phyloP scores from a whole-genome alignment of 352 stramenopile species.

The Globisporangium echinulatum region DNA sequence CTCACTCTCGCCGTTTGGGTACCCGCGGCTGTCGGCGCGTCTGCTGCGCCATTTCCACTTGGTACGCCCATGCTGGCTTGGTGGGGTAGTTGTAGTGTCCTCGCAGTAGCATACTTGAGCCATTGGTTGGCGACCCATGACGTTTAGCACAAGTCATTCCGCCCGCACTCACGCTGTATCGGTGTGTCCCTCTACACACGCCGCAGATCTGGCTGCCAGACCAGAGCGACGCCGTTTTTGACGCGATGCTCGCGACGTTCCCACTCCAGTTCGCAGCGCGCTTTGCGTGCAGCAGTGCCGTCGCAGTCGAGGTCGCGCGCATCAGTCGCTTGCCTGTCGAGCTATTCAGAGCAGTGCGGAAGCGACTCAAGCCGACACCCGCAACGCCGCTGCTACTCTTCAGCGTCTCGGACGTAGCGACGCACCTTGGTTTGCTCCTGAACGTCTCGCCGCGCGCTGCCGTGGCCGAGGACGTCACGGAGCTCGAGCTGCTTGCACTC shows the following conservation, averaged over 20 bases:
- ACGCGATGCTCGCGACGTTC: slow-evolving; percentile 34
- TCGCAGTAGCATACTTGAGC: not conserved
- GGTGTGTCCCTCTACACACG: not conserved
- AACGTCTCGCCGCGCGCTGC: slow-evolving; percentile 21
- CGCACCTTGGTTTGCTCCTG: slow-evolving; percentile 39
- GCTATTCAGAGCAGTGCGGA: slow-evolving; percentile 22
- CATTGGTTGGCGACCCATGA: not conserved
- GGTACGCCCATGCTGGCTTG: slow-evolving; percentile 10
- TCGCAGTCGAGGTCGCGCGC: slow-evolving; percentile 15
- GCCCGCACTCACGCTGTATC: not conserved
- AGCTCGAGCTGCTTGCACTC: slow-evolving; percentile 38
- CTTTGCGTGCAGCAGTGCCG: slow-evolving; percentile 9
- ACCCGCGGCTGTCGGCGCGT: slow-evolving; percentile 26
- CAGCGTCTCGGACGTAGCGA: slow-evolving; percentile 35
- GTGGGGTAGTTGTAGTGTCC: too few species aligned
- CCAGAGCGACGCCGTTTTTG: slow-evolving; percentile 30
- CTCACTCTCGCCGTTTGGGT: slow-evolving; percentile 38
- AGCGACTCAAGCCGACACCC: slow-evolving; percentile 22
- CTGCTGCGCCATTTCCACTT: slow-evolving; percentile 64
- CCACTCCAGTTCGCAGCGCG: slow-evolving; percentile 25
- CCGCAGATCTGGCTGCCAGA: slow-evolving; percentile 38
- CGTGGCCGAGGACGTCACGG: slow-evolving; percentile 9
- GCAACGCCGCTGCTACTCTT: slow-evolving; percentile 34
- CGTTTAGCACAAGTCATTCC: not conserved
- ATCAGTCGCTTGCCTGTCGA: slow-evolving; percentile 38